Conservation (phyloP, 2,329 filamentous ascomycete species). For the Aspergillus brasiliensis region DNA sequence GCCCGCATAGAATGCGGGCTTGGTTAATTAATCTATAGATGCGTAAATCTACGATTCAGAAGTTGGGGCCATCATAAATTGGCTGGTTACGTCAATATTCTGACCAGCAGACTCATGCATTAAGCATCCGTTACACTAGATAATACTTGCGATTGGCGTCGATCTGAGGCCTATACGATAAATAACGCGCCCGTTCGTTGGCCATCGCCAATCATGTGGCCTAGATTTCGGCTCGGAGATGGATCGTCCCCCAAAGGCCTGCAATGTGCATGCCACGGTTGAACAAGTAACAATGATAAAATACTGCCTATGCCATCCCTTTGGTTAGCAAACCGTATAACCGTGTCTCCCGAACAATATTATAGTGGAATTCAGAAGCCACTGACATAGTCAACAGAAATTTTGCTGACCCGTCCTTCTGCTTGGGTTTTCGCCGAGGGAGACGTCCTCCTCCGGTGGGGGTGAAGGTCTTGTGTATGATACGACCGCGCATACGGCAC, state of each 20-base stretch:
- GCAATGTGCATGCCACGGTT: constrained; percentile 13
- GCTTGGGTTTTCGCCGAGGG: not conserved
- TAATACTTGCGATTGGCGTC: constrained; percentile 4
- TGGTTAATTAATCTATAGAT: not conserved
- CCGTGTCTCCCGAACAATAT: not conserved
- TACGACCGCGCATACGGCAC: constrained; percentile 10
- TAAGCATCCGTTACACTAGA: not conserved
- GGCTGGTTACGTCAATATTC: constrained; percentile 3
- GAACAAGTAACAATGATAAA: not conserved
- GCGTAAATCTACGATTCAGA: not conserved
- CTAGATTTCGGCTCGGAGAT: constrained; percentile 17
- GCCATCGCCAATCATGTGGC: constrained; percentile 17
- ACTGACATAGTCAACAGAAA: not conserved
- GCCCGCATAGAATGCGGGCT: no score
- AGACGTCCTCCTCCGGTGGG: constrained; percentile 3
- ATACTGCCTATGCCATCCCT: not conserved
- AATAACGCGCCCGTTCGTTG: constrained; percentile 6
- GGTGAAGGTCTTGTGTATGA: not conserved
- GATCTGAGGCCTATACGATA: constrained; percentile 4
- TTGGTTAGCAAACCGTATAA: not conserved
- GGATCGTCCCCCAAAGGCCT: constrained; percentile 7
- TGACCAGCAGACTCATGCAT: not conserved
- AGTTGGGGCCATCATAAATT: not conserved
- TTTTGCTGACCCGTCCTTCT: not conserved
- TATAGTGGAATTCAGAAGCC: not conserved